phyloP scores from a whole-genome alignment of 768 basidiomycete genomes.

The Exsudoporus frostii region DNA sequence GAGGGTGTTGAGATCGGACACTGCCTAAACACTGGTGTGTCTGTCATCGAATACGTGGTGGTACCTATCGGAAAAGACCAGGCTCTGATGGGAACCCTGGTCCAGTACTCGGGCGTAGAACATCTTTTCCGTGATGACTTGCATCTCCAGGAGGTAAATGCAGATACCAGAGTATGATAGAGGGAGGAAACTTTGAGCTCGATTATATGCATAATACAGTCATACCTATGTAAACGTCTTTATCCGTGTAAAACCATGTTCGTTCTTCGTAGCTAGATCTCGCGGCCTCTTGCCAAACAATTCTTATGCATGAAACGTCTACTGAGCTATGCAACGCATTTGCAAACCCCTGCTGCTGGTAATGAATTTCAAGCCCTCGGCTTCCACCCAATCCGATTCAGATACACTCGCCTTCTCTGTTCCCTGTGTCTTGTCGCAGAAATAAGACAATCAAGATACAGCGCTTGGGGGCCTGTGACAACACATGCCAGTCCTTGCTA shows the following conservation, averaged over 20 bases:
- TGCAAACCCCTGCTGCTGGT: background rate
- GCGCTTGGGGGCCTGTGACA: background rate
- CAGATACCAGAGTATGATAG: conserved; percentile 39
- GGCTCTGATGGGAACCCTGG: conserved; percentile 36
- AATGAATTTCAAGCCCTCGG: background rate
- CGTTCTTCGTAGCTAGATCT: background rate
- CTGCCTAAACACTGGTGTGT: conserved; percentile 38
- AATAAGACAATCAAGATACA: background rate
- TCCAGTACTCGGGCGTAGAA: conserved; percentile 51
- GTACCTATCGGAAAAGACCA: conserved; percentile 17
- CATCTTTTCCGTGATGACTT: conserved; percentile 42
- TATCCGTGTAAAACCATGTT: background rate
- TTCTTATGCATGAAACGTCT: background rate
- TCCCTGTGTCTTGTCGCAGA: background rate
- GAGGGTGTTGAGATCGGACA: conserved; percentile 28
- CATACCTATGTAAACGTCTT: conserved; percentile 7
- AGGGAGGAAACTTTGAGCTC: background rate
- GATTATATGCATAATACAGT: conserved; percentile 5
- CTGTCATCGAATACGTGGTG: conserved; percentile 52
- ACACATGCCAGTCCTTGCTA: conserved; percentile 11
- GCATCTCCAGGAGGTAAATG: conserved; percentile 45
- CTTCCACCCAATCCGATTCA: background rate
- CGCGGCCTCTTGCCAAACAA: background rate
- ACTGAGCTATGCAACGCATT: background rate
- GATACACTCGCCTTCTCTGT: background rate